Evolutionary conservation across 345 rosid genomes (phyloP).

Genomic region (Rhizophora mangle): DNA sequence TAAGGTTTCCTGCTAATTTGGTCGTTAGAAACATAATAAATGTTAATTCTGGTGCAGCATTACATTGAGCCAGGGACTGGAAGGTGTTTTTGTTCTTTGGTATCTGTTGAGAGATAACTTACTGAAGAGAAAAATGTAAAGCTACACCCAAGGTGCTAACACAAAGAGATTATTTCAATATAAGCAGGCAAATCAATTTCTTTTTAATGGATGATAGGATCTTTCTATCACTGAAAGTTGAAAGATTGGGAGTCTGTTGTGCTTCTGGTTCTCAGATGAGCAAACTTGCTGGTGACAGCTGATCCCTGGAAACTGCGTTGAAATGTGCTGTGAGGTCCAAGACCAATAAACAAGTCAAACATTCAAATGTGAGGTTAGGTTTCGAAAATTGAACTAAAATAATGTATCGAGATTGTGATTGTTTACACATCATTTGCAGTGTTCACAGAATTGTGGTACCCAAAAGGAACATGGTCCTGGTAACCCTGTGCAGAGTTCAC

Average conservation of each 20-base stretch:
- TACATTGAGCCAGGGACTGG: slow-evolving; percentile 43
- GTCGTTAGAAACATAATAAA: background rate
- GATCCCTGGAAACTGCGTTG: too few relatives aligned
- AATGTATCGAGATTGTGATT: background rate
- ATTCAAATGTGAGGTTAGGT: too few relatives aligned
- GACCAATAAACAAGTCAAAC: too few relatives aligned
- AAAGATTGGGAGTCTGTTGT: too few relatives aligned
- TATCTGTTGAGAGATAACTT: slow-evolving; percentile 30
- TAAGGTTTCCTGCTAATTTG: slow-evolving; percentile 1
- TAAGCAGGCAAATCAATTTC: slow-evolving; percentile 4
- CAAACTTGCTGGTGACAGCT: too few relatives aligned
- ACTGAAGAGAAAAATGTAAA: slow-evolving; percentile 1
- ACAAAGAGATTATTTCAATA: slow-evolving; percentile 5
- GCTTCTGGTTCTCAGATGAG: too few relatives aligned
- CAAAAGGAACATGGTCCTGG: slow-evolving; percentile 1
- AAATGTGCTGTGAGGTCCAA: too few relatives aligned
- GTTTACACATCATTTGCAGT: slow-evolving; percentile 17
- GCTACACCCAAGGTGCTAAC: background rate
- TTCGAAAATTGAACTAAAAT: too few relatives aligned
- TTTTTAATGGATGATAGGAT: background rate
- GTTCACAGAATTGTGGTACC: slow-evolving; percentile 3
- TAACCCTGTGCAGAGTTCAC: slow-evolving; percentile 18
- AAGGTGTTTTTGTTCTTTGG: slow-evolving; percentile 27
- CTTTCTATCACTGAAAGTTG: too few relatives aligned
- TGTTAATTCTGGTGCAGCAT: slow-evolving; percentile 23